Evolutionary conservation across 345 rosid genomes (phyloP), one percentile per base, ranked within the genome.

Genomic region (Passiflora organensis): DNA sequence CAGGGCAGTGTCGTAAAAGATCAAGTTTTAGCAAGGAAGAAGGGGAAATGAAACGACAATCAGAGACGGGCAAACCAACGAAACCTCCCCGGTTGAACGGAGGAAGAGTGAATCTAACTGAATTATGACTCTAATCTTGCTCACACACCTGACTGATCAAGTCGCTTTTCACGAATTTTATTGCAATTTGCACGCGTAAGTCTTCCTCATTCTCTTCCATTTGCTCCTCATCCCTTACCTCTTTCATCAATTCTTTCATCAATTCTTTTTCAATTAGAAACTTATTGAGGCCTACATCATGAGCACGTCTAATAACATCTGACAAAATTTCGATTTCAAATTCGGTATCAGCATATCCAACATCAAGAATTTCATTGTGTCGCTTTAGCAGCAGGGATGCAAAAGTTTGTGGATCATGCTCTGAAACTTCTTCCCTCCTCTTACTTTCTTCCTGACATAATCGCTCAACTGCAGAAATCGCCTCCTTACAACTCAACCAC

Each of bases 121-220:
- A n/a, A n/a, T n/a, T n/a, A n/a, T n/a, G n/a, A n/a, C n/a, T n/a
- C n/a, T n/a, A n/a, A n/a, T n/a, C 13, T n/a, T 15, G n/a, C 17
- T 15, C 20, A 44, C 20, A 9, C 11, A 17, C 49, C 49, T 45
- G 11, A 15, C 19, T 51, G 16, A 10, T 23, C 5, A 51, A 2
- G 16, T 32, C 17, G 15, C 32, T 16, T 32, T 19, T 51, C 54
- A 16, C 18, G 21, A 25, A 11, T 19, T 25, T n/a, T 51, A 51
- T 25, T 24, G 18, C 54, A 25, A n/a, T 23, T 25, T 13, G 5
- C 38, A 51, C 54, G 16, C 20, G 10, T 6, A 25, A 12, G 15
- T 51, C 54, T 51, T 13, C 39, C 16, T 20, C 54, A 24, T n/a
- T 19, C 11, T 51, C 54, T 51, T 28, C 16, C 37, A 25, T 51